Evolutionary conservation across 805 yeast genomes (phyloP).

Genomic region (Nakazawaea holstii): DNA sequence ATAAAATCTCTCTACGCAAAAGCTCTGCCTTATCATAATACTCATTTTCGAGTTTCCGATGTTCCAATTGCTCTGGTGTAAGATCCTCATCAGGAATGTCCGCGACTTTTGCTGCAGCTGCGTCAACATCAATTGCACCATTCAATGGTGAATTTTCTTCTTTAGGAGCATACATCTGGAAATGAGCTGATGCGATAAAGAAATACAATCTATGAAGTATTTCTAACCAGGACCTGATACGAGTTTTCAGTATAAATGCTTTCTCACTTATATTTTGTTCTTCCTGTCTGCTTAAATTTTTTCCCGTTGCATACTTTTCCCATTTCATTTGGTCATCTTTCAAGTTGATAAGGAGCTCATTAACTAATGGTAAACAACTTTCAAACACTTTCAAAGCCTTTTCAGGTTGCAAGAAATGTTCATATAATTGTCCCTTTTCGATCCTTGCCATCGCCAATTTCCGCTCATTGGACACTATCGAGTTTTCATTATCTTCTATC

Average conservation of each 20-base stretch:
- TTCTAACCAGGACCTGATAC: conserved; percentile 48
- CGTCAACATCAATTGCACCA: conserved; percentile 5
- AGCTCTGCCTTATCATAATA: conserved; percentile 59
- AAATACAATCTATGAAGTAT: conserved; percentile 73
- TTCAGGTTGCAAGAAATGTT: conserved; percentile 46
- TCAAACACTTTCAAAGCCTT: conserved; percentile 45
- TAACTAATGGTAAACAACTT: conserved; percentile 29
- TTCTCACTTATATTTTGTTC: neutral
- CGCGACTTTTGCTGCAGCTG: conserved; percentile 9
- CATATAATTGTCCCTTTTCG: conserved; percentile 66
- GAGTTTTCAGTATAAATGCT: conserved; percentile 15
- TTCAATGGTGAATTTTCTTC: conserved; percentile 16
- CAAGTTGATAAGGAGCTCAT: conserved; percentile 16
- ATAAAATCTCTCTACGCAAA: conserved; percentile 47
- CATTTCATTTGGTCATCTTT: conserved; percentile 11
- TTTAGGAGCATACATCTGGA: conserved; percentile 39
- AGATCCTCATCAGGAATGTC: conserved; percentile 18
- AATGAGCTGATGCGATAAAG: conserved; percentile 69
- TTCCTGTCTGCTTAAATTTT: neutral
- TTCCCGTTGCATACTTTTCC: conserved; percentile 5
- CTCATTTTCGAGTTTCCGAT: conserved; percentile 41
- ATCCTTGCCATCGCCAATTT: conserved; percentile 37
- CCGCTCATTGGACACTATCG: conserved; percentile 44
- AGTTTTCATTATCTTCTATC: conserved; percentile 49
- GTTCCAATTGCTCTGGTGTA: conserved; percentile 18